phyloP scores from a whole-genome alignment of 23 red algal genomes.

The Gracilaria domingensis region DNA sequence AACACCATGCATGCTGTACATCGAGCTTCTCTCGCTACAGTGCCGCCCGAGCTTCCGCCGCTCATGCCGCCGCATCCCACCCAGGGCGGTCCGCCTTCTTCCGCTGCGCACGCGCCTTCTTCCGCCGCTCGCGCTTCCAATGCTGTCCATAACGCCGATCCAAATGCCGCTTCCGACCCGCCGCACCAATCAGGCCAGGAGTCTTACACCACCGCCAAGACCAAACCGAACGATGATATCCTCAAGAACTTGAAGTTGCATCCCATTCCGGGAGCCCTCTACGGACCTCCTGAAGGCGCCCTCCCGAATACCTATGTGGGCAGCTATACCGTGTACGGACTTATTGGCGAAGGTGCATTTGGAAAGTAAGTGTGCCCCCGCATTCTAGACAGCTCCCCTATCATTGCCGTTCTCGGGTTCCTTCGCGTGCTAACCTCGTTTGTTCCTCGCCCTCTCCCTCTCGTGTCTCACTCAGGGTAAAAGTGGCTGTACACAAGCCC shows the following conservation, averaged over 20 bases:
- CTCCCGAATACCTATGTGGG: conserved; percentile 50
- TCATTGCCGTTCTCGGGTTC: conserved; percentile 16
- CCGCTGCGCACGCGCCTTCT: background rate
- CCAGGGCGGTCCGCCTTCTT: background rate
- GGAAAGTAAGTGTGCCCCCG: conserved; percentile 80
- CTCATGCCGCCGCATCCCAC: background rate
- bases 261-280: background rate
- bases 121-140: background rate
- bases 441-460: background rate
- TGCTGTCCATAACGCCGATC: background rate
- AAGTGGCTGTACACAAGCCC: conserved; percentile 65
- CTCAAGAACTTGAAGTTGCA: background rate
- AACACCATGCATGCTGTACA: conserved; percentile 22
- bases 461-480: conserved; percentile 46
- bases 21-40: background rate
- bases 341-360: conserved; percentile 75
- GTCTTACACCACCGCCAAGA: background rate
- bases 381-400: too few species aligned
- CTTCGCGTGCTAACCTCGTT: conserved; percentile 14
- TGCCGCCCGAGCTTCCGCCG: conserved; percentile 28
- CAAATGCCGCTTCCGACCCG: conserved; percentile 4
- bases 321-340: conserved; percentile 66
- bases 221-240: conserved; percentile 12
- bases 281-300: conserved; percentile 17
- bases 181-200: background rate